Conservation (phyloP, 768 basidiomycete genomes). For the Termitomyces sp. region DNA sequence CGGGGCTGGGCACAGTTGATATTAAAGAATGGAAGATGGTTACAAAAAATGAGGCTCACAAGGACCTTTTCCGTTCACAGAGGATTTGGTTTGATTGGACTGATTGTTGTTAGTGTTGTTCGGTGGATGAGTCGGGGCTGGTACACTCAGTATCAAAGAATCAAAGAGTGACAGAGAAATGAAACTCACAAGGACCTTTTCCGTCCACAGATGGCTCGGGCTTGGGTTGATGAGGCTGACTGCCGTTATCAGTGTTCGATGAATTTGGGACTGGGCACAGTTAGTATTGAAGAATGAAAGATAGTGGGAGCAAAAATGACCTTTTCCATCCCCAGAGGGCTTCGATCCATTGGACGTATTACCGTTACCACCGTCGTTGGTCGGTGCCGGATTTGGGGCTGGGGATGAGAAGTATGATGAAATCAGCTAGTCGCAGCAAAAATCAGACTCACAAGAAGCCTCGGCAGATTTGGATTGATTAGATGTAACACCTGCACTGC, state of each 20-base stretch:
- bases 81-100: not conserved
- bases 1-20: not conserved
- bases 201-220: not conserved
- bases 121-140: not conserved
- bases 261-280: not conserved
- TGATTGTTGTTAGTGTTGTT: not conserved
- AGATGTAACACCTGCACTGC: not conserved
- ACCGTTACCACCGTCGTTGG: not conserved
- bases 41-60: not conserved
- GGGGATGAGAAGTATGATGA: not conserved
- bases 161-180: not conserved
- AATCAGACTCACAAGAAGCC: not conserved
- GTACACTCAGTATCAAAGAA: not conserved
- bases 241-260: not conserved
- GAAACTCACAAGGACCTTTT: not conserved
- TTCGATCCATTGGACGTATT: too few species aligned
- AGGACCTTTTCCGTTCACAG: too few species aligned
- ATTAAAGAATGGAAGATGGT: too few species aligned
- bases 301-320: too few species aligned
- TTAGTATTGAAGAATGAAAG: not conserved
- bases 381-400: not conserved
- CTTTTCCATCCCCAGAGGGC: too few species aligned
- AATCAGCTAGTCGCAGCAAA: not conserved
- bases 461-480: not conserved
- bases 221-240: not conserved